phyloP scores from a whole-genome alignment of 148 eudicot genomes.

The Suaeda aralocaspica region DNA sequence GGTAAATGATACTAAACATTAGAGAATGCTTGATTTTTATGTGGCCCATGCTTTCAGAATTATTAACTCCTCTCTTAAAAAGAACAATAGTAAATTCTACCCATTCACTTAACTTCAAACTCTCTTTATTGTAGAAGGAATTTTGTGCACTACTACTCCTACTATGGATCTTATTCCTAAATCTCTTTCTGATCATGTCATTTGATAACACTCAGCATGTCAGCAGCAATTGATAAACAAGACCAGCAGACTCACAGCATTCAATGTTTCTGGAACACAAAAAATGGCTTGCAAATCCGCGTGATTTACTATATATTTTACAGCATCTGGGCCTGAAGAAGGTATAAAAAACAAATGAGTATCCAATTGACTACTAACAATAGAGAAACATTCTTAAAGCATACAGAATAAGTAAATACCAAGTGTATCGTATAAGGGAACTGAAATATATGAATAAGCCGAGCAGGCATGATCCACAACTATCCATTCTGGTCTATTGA shows the following conservation, averaged over 20 bases:
- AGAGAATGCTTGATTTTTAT: background rate
- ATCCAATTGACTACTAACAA: slow-evolving; percentile 4
- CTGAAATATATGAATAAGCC: slow-evolving; percentile 80
- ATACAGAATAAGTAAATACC: slow-evolving; percentile 35
- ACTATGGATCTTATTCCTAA: background rate
- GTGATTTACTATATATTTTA: slow-evolving; percentile 81
- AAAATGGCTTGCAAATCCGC: slow-evolving; percentile 85
- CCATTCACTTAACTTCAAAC: background rate
- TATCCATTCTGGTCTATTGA: slow-evolving; percentile 92
- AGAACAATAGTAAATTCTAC: background rate
- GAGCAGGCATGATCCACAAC: slow-evolving; percentile 96
- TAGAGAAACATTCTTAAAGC: background rate
- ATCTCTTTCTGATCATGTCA: too few species aligned
- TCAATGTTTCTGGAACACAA: slow-evolving; percentile 75
- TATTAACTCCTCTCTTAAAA: background rate
- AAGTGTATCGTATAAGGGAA: slow-evolving; percentile 89
- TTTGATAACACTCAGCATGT: slow-evolving; percentile 4
- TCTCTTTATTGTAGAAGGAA: background rate
- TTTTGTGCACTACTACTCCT: background rate
- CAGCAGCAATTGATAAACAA: background rate
- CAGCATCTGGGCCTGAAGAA: slow-evolving; percentile 92
- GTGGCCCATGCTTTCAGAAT: background rate
- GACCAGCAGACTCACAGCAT: slow-evolving; percentile 54
- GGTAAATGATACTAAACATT: background rate
- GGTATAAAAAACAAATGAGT: slow-evolving; percentile 16